These are phyloP conservation scores for Zanthoxylum bungeanum DNA, from an alignment of 345 rosid species.

Conservation along the genomic window DNA sequence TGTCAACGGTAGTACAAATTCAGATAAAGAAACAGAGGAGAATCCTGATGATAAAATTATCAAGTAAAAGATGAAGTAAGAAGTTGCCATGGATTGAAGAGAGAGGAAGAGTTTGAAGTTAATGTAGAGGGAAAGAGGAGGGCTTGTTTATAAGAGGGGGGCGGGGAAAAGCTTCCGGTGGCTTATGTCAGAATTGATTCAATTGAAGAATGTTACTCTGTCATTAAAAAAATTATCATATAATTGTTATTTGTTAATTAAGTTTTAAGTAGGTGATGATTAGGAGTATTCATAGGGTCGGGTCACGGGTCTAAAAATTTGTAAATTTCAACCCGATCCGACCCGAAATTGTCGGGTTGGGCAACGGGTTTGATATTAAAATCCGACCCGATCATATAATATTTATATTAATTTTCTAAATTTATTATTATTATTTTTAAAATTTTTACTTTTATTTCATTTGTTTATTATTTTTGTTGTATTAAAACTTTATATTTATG, in stretches of 20 bases:
- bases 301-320: too few species aligned
- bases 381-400: too few species aligned
- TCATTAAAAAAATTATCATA: neutral
- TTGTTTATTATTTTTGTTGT: too few species aligned
- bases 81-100: conserved; percentile 31
- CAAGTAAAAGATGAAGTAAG: conserved; percentile 25
- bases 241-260: neutral
- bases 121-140: neutral
- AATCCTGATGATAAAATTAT: conserved; percentile 24
- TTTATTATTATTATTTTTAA: too few species aligned
- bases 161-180: neutral
- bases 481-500: too few species aligned
- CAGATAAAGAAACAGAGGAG: conserved; percentile 25
- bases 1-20: conserved; percentile 46
- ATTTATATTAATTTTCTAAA: too few species aligned
- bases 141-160: conserved; percentile 14
- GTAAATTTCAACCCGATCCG: too few species aligned
- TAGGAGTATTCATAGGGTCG: too few species aligned
- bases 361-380: too few species aligned
- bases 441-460: too few species aligned
- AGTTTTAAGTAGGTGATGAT: neutral
- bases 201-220: neutral
- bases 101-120: neutral
- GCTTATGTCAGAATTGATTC: neutral
- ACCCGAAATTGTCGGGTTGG: too few species aligned